These are phyloP conservation scores for Collybiopsis luxurians DNA, from an alignment of 768 basidiomycete species.

Conservation along the genomic window DNA sequence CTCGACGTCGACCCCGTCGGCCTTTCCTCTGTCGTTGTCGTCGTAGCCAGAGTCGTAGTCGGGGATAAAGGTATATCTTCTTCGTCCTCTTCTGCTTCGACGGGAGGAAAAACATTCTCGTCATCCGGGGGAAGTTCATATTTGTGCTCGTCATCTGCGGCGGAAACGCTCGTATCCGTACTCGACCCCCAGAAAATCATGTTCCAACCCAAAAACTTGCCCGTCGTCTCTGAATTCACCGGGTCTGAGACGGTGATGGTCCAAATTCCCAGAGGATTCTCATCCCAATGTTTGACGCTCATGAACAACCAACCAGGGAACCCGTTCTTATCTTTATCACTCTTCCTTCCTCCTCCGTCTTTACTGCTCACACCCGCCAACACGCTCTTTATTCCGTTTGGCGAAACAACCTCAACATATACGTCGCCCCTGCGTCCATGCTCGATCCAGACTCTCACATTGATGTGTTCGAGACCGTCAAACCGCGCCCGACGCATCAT, in stretches of 20 bases:
- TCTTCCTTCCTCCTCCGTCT: slow-evolving; percentile 68
- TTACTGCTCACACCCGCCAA: slow-evolving; percentile 75
- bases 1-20: neutral
- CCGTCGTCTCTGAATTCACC: slow-evolving; percentile 49
- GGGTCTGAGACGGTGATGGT: slow-evolving; percentile 84
- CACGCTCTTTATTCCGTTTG: slow-evolving; percentile 81
- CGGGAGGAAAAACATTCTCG: slow-evolving; percentile 40
- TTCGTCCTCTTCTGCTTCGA: slow-evolving; percentile 24
- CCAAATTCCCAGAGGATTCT: slow-evolving; percentile 90
- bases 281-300: slow-evolving; percentile 98
- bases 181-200: slow-evolving; percentile 93
- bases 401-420: slow-evolving; percentile 85
- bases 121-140: slow-evolving; percentile 62
- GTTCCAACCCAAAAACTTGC: slow-evolving; percentile 85
- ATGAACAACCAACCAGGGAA: slow-evolving; percentile 95
- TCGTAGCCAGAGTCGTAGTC: slow-evolving; percentile 36
- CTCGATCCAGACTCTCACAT: slow-evolving; percentile 87
- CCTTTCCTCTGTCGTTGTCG: slow-evolving; percentile 32
- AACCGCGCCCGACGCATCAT: slow-evolving; percentile 74
- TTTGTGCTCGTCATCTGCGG: slow-evolving; percentile 22
- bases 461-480: slow-evolving; percentile 84
- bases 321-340: slow-evolving; percentile 65
- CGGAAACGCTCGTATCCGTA: slow-evolving; percentile 66
- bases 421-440: slow-evolving; percentile 88
- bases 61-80: slow-evolving; percentile 12